Conservation (phyloP, 2,329 filamentous ascomycete species). For the Penicillium sp. region DNA sequence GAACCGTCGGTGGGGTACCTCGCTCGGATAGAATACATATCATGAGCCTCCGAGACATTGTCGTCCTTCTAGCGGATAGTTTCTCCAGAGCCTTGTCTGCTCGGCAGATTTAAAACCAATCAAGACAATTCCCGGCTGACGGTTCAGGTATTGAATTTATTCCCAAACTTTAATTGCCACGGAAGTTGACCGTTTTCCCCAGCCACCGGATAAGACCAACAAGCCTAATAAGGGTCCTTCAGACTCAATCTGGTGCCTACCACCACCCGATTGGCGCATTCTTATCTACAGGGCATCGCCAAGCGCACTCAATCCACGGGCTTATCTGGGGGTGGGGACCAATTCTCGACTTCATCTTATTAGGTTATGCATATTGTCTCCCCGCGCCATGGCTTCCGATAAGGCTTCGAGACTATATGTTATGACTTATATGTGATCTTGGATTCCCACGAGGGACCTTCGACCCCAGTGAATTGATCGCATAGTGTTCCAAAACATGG, state of each 20-base stretch:
- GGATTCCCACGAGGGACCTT: background rate
- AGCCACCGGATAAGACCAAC: background rate
- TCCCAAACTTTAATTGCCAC: background rate
- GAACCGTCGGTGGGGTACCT: background rate
- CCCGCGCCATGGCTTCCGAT: background rate
- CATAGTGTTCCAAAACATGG: slow-evolving; percentile 2
- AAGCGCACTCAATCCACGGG: background rate
- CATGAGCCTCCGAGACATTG: background rate
- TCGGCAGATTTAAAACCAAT: background rate
- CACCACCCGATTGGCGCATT: background rate
- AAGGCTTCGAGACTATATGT: background rate
- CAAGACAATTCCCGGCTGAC: background rate
- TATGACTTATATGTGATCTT: background rate
- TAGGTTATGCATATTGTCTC: background rate
- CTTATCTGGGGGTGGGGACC: slow-evolving; percentile 3
- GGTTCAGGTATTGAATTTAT: background rate
- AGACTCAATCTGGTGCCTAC: background rate
- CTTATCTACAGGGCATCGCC: slow-evolving; percentile 1
- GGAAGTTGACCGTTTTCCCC: background rate
- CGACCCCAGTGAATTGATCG: background rate
- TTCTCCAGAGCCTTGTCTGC: background rate
- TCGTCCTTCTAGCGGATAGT: background rate
- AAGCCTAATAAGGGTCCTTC: background rate
- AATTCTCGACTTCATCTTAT: background rate
- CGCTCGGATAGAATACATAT: background rate